Evolutionary conservation across 2,329 filamentous ascomycete species (phyloP).

Genomic region (Cercospora nicotianae): DNA sequence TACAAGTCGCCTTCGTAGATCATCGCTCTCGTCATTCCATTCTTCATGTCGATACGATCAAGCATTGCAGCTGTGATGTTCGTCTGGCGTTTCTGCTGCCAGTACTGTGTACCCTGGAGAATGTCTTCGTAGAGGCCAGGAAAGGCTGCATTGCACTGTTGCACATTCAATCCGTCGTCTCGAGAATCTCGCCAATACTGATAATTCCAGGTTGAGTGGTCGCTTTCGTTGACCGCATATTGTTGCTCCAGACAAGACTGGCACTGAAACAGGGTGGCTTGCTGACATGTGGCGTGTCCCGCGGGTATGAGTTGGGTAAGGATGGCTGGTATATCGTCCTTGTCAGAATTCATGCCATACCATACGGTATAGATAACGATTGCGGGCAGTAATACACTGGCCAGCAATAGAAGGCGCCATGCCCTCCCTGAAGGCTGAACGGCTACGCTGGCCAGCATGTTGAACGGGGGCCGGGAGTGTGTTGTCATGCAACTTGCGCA

Average conservation of each 20-base stretch:
- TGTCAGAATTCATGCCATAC: conserved; percentile 28
- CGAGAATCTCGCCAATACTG: conserved; percentile 20
- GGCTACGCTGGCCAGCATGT: conserved; percentile 12
- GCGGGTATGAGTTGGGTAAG: conserved; percentile 28
- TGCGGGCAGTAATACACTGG: conserved; percentile 11
- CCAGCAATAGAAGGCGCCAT: conserved; percentile 16
- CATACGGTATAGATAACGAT: conserved; percentile 23
- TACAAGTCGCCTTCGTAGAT: conserved; percentile 41
- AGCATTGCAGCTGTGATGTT: conserved; percentile 22
- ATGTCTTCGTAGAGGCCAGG: conserved; percentile 37
- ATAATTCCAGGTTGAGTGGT: conserved; percentile 19
- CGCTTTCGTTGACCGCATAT: conserved; percentile 16
- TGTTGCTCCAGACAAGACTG: conserved; percentile 24
- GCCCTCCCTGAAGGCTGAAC: conserved; percentile 9
- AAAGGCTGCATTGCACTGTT: conserved; percentile 36
- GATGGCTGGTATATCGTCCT: conserved; percentile 25
- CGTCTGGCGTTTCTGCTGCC: conserved; percentile 22
- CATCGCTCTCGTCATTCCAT: conserved; percentile 36
- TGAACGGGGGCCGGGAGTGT: not conserved
- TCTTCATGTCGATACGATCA: conserved; percentile 23
- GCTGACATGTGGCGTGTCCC: conserved; percentile 26
- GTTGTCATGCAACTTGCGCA: not conserved
- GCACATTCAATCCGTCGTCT: conserved; percentile 23
- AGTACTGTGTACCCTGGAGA: conserved; percentile 30
- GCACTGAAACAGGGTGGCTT: conserved; percentile 25